Conservation (phyloP, 2,329 filamentous ascomycete species). For the Zymoseptoria crescenta region DNA sequence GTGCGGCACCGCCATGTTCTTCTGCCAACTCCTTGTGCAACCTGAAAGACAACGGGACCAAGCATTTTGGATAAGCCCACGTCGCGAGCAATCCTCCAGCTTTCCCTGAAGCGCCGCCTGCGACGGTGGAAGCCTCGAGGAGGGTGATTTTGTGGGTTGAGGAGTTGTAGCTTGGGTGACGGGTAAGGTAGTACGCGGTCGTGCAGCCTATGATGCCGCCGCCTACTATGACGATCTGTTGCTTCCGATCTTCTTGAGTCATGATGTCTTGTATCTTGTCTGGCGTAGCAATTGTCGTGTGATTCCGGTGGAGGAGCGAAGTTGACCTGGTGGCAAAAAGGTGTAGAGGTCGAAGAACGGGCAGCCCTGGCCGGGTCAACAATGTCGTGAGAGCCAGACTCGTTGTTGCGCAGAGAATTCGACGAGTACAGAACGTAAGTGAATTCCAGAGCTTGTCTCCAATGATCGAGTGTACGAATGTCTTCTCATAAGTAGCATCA, state of each 20-base stretch:
- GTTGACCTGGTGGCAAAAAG: neutral
- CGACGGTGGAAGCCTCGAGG: conserved; percentile 76
- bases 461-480: neutral
- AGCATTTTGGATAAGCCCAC: conserved; percentile 78
- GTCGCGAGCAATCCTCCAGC: conserved; percentile 82
- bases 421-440: no score
- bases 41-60: conserved; percentile 78
- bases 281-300: neutral
- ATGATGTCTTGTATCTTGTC: neutral
- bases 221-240: conserved; percentile 43
- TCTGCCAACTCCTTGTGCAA: conserved; percentile 78
- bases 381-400: neutral
- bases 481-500: neutral
- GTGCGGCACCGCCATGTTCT: conserved; percentile 66
- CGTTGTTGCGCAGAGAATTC: neutral
- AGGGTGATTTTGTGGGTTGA: conserved; percentile 70
- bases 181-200: conserved; percentile 83
- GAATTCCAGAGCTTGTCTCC: no score
- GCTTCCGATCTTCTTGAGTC: conserved; percentile 6
- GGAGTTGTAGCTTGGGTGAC: conserved; percentile 73
- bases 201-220: conserved; percentile 90
- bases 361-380: neutral
- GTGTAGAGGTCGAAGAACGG: neutral
- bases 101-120: conserved; percentile 89
- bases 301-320: neutral